These are phyloP conservation scores for Artemisia princeps DNA, from an alignment of 140 eudicot species.

Conservation along the genomic window DNA sequence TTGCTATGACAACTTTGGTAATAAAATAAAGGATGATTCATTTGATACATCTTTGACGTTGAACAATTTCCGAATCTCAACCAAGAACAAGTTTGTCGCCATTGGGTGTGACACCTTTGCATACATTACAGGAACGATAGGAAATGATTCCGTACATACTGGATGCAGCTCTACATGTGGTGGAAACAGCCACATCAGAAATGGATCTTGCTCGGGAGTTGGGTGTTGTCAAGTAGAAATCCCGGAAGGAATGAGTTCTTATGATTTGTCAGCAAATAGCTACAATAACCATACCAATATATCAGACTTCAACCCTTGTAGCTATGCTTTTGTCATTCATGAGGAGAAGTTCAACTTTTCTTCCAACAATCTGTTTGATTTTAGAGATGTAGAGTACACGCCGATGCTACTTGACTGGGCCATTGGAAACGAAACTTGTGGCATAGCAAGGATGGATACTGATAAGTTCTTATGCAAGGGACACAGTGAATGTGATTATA, in stretches of 20 bases:
- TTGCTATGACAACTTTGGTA: no score
- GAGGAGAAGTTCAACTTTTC: slow-evolving; percentile 25
- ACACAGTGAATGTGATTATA: slow-evolving; percentile 22
- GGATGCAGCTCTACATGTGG: no score
- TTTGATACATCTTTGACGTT: no score
- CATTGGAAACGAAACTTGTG: slow-evolving; percentile 29
- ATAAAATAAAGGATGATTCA: no score
- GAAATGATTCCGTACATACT: no score
- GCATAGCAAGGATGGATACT: not conserved
- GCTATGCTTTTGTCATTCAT: slow-evolving; percentile 29
- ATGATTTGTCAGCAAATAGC: not conserved
- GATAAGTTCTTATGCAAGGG: slow-evolving; percentile 25
- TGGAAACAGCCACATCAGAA: no score
- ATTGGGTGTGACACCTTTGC: no score
- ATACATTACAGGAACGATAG: no score
- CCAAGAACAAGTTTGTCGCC: no score
- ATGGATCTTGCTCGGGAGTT: no score
- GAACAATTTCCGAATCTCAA: no score
- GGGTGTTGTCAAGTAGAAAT: no score
- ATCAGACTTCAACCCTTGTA: slow-evolving; percentile 28
- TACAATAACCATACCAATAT: slow-evolving; percentile 15
- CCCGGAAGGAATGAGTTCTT: not conserved
- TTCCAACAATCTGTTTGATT: slow-evolving; percentile 4
- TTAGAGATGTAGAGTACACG: slow-evolving; percentile 4
- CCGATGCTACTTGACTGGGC: slow-evolving; percentile 40